Conservation (phyloP, 805 yeast species). For the Citeromyces nyonsensis region DNA sequence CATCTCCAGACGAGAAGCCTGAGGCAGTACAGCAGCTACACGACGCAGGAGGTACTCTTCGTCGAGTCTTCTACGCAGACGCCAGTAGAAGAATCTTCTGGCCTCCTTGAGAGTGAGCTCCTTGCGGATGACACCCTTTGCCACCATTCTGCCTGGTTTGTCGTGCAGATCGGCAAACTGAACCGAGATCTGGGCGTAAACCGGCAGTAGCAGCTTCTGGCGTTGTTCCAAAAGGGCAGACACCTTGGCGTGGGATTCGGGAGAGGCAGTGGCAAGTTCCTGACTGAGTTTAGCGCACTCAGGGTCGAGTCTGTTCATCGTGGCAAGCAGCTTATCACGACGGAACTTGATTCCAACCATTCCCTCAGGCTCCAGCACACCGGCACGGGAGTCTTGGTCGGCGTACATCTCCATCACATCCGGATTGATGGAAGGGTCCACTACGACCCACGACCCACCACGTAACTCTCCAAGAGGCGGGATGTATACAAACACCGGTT, state of each 20-base stretch:
- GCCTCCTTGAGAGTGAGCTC: conserved; percentile 78
- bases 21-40: conserved; percentile 46
- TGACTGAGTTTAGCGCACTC: conserved; percentile 54
- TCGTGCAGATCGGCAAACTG: conserved; percentile 98
- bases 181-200: conserved; percentile 82
- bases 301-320: conserved; percentile 82
- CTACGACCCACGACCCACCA: conserved; percentile 99
- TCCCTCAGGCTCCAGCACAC: conserved; percentile 98
- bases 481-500: conserved; percentile 92
- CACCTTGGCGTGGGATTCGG: conserved; percentile 46
- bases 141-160: conserved; percentile 93
- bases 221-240: conserved; percentile 55
- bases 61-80: conserved; percentile 87
- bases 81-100: conserved; percentile 97
- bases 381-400: conserved; percentile 88
- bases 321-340: conserved; percentile 78
- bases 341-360: conserved; percentile 98
- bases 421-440: conserved; percentile 92
- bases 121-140: conserved; percentile 80
- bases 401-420: conserved; percentile 99
- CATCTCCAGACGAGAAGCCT: conserved; percentile 60
- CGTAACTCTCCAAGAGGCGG: conserved; percentile 98
- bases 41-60: conserved; percentile 79
- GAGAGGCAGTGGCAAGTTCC: conserved; percentile 32
- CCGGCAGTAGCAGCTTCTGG: conserved; percentile 68